These are phyloP conservation scores for Sicyos baderoa DNA, from an alignment of 306 rosid species.

Conservation along the genomic window DNA sequence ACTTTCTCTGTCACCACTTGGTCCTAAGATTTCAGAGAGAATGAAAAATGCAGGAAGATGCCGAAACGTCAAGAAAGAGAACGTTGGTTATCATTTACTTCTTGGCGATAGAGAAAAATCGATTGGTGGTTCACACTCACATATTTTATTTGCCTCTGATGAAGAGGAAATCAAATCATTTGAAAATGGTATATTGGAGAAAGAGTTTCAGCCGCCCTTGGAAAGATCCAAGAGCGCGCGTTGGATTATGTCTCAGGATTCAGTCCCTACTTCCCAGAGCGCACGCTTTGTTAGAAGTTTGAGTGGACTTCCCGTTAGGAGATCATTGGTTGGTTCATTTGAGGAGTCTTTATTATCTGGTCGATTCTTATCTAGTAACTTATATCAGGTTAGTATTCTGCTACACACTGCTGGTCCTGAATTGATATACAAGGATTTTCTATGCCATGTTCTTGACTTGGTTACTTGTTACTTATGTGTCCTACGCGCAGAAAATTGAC, in stretches of 20 bases:
- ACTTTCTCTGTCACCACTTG: slow-evolving; percentile 81
- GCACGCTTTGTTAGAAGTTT: slow-evolving; percentile 59
- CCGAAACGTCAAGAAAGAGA: slow-evolving; percentile 33
- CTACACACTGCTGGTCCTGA: background rate
- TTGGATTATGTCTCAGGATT: slow-evolving; percentile 41
- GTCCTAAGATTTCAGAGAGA: slow-evolving; percentile 76
- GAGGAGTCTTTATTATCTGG: slow-evolving; percentile 98
- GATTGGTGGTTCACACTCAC: slow-evolving; percentile 34
- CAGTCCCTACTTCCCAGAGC: slow-evolving; percentile 36
- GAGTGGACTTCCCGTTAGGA: slow-evolving; percentile 72
- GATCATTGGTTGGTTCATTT: slow-evolving; percentile 96
- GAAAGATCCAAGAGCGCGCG: slow-evolving; percentile 35
- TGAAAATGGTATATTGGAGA: slow-evolving; percentile 44
- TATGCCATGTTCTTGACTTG: background rate
- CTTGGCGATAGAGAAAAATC: slow-evolving; percentile 32
- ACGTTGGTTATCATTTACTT: slow-evolving; percentile 30
- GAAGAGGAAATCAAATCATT: slow-evolving; percentile 44
- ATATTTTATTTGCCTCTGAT: slow-evolving; percentile 27
- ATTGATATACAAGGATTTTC: background rate
- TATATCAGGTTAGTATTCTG: slow-evolving; percentile 52
- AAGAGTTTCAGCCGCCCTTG: slow-evolving; percentile 56
- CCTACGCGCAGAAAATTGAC: slow-evolving; percentile 53
- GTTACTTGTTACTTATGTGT: slow-evolving; percentile 16
- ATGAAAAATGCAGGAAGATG: slow-evolving; percentile 34
- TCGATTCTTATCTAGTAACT: slow-evolving; percentile 62